Conservation (phyloP, 176 grass and related monocot genomes). For the Puccinellia tenuiflora region DNA sequence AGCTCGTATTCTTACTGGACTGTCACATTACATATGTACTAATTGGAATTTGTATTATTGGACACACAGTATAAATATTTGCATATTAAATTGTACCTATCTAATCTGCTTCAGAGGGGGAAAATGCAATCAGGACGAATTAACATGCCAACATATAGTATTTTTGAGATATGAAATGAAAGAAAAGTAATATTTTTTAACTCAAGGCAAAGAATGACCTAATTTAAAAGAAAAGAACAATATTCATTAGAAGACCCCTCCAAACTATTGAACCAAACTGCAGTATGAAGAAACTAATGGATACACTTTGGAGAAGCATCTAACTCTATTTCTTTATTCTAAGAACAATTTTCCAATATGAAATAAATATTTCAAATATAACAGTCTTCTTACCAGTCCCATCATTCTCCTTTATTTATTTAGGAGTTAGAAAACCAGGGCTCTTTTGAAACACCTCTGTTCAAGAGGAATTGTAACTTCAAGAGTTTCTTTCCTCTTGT, state of each 20-base stretch:
- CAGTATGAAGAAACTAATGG: not conserved
- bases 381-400: not conserved
- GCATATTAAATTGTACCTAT: not conserved
- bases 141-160: not conserved
- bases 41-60: not conserved
- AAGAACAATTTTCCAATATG: not conserved
- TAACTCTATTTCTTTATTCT: not conserved
- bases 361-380: not conserved
- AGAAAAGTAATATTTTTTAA: not conserved
- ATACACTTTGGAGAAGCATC: not conserved
- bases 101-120: not conserved
- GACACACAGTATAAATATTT: not conserved
- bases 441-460: not conserved
- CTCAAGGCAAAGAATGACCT: not conserved
- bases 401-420: not conserved
- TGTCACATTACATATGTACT: not conserved
- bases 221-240: not conserved
- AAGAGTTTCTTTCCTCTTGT: not conserved
- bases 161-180: not conserved
- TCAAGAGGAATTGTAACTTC: not conserved
- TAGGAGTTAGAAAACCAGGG: not conserved
- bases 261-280: not conserved
- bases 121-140: not conserved
- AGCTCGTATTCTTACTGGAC: not conserved
- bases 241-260: not conserved